These are phyloP conservation scores for Bolboschoenoplectus hybrid DNA, from an alignment of 202 grass and related monocot genomes.

Conservation along the genomic window DNA sequence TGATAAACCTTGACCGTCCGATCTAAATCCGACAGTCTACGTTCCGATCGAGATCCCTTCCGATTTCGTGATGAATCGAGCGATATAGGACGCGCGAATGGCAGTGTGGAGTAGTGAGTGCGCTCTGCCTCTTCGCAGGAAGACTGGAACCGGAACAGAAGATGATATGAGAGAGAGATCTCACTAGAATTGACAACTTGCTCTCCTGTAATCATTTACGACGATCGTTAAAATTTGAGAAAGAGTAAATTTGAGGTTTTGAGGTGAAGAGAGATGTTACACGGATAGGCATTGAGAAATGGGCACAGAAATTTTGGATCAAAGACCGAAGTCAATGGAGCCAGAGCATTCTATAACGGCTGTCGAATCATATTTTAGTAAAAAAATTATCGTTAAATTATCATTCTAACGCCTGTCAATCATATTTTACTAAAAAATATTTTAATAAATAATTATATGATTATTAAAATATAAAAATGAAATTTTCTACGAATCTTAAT, in stretches of 20 bases:
- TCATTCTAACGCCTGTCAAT: too few relatives aligned
- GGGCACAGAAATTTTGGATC: not conserved
- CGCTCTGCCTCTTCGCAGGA: too few relatives aligned
- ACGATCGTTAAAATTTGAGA: too few relatives aligned
- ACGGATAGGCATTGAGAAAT: not conserved
- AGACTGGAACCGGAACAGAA: not conserved
- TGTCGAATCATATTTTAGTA: too few relatives aligned
- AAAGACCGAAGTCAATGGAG: not conserved
- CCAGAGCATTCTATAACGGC: too few relatives aligned
- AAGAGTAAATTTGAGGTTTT: not conserved
- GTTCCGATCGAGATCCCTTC: not conserved
- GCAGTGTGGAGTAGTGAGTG: not conserved
- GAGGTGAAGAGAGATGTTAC: not conserved
- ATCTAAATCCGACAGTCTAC: not conserved
- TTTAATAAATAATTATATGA: too few relatives aligned
- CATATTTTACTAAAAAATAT: too few relatives aligned
- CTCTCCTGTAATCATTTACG: too few relatives aligned
- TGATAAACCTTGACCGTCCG: not conserved
- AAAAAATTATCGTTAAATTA: too few relatives aligned
- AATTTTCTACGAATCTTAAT: too few relatives aligned
- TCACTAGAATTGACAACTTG: not conserved
- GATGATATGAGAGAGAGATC: not conserved
- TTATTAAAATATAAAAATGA: too few relatives aligned
- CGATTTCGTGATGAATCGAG: not conserved
- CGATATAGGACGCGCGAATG: not conserved